Conservation (phyloP, 129 eudicot genomes). For the Flaveria robusta region DNA sequence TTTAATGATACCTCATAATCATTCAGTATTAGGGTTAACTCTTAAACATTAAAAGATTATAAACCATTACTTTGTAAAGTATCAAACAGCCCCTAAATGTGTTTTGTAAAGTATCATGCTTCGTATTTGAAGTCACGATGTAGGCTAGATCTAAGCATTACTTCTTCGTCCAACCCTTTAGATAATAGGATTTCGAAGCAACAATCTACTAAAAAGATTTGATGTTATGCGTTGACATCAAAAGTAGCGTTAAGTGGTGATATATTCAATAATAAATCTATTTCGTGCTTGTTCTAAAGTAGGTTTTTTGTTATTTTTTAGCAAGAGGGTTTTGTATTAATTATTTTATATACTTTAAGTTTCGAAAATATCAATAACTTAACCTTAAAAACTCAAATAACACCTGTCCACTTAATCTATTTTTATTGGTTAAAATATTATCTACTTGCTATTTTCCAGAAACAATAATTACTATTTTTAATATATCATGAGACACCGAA, state of each 20-base stretch:
- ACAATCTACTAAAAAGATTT: no score
- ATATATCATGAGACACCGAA: constrained; percentile 7
- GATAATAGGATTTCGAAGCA: no score
- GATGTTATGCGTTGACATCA: not conserved
- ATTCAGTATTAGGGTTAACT: no score
- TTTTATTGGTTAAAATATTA: constrained; percentile 2
- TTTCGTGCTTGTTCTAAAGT: not conserved
- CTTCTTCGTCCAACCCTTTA: no score
- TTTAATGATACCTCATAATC: no score
- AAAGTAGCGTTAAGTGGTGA: not conserved
- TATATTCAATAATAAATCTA: not conserved
- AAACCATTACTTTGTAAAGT: no score
- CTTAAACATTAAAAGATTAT: no score
- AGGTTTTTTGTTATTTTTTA: not conserved
- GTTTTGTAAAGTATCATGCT: no score
- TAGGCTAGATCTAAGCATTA: no score
- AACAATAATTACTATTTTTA: not conserved
- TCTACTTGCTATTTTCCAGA: not conserved
- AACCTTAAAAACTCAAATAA: not conserved
- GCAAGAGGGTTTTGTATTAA: not conserved
- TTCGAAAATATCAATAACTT: not conserved
- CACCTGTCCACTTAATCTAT: constrained; percentile 7
- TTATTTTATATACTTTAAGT: not conserved
- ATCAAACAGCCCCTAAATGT: no score
- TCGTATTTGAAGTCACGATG: no score